These are phyloP conservation scores for Cucurbita ficifolia DNA, from an alignment of 306 rosid genomes.

Conservation along the genomic window DNA sequence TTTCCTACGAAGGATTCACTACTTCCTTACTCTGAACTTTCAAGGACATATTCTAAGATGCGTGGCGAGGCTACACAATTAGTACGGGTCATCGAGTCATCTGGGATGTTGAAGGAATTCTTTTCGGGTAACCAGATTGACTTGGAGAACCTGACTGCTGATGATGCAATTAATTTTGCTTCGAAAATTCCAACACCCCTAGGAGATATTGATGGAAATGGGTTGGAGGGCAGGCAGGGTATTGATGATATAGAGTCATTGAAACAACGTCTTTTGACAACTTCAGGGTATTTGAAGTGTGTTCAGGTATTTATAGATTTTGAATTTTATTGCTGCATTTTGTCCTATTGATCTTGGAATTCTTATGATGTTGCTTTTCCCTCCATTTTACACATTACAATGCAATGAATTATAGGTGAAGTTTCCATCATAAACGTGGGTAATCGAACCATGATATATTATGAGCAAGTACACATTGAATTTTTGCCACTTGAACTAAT, in stretches of 20 bases:
- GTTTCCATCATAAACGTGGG: background rate
- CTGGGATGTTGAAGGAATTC: conserved; percentile 37
- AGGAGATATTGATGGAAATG: conserved; percentile 33
- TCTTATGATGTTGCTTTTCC: background rate
- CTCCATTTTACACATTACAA: background rate
- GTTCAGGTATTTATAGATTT: conserved; percentile 59
- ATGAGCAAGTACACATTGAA: background rate
- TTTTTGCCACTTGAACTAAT: background rate
- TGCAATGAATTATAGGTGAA: background rate
- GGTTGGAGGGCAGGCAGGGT: conserved; percentile 29
- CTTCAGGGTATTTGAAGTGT: conserved; percentile 90
- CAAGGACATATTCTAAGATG: conserved; percentile 88
- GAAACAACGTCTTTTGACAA: conserved; percentile 76
- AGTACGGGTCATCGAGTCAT: conserved; percentile 37
- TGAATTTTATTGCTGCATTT: background rate
- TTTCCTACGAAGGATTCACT: conserved; percentile 75
- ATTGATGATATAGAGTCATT: conserved; percentile 69
- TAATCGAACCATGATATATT: background rate
- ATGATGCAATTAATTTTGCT: conserved; percentile 74
- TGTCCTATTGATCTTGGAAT: background rate
- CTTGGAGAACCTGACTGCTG: conserved; percentile 61
- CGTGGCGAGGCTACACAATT: conserved; percentile 72
- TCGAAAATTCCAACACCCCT: conserved; percentile 47
- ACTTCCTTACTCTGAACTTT: conserved; percentile 83
- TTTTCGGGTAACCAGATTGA: conserved; percentile 29